phyloP scores from a whole-genome alignment of 768 basidiomycete species.

The Suillus cothurnatus region DNA sequence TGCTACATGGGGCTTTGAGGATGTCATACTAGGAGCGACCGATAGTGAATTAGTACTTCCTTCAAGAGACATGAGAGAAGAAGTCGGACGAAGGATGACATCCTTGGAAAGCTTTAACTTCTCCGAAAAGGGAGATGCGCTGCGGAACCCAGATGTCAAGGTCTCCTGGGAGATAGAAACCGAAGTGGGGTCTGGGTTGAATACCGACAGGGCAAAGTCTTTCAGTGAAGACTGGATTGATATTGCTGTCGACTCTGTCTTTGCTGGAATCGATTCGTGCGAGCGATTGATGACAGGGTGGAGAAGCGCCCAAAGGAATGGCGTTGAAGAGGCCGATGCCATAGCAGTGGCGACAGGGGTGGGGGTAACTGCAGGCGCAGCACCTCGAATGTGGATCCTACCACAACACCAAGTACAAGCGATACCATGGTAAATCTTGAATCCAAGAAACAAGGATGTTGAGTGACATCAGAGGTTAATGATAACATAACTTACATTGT shows the following conservation, averaged over 20 bases:
- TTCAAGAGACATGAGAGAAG: constrained; percentile 25
- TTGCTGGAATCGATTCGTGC: constrained; percentile 32
- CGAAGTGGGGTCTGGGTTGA: constrained; percentile 47
- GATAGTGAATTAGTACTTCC: constrained; percentile 32
- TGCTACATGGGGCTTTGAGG: constrained; percentile 7
- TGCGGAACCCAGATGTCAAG: constrained; percentile 24
- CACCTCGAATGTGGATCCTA: constrained; percentile 26
- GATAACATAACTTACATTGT: constrained; percentile 56
- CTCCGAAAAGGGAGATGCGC: constrained; percentile 28
- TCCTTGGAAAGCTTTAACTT: constrained; percentile 34
- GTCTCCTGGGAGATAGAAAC: constrained; percentile 26
- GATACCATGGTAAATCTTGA: constrained; percentile 70
- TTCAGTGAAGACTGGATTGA: constrained; percentile 43
- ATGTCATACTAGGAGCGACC: constrained; percentile 24
- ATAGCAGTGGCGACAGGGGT: constrained; percentile 16
- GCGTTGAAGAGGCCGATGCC: constrained; percentile 24
- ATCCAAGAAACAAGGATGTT: constrained; percentile 8
- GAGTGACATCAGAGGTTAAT: constrained; percentile 12
- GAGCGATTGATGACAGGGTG: constrained; percentile 43
- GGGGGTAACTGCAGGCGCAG: constrained; percentile 22
- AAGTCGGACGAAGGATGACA: constrained; percentile 38
- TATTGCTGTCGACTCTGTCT: constrained; percentile 29
- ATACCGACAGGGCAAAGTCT: constrained; percentile 54
- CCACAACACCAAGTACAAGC: constrained; percentile 59
- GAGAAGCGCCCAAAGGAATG: constrained; percentile 44